Base-by-base conservation (phyloP, 2,329 filamentous ascomycete genomes). In the Alternaria solani region DNA sequence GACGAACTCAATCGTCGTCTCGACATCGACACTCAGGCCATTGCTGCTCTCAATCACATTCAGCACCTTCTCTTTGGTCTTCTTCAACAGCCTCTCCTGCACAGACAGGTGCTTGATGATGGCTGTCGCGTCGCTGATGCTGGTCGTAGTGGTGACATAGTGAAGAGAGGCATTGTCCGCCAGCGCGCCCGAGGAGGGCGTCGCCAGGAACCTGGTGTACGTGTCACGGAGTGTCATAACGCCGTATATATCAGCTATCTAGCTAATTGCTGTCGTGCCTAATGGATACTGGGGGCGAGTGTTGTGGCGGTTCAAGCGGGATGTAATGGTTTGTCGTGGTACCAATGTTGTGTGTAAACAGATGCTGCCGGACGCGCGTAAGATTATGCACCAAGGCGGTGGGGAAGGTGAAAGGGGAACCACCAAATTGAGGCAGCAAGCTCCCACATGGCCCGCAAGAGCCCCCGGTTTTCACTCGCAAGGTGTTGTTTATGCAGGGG, bases 91-190 rank as follows among this genome's bases (percentile, higher is more conserved):
- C 76, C 89, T 90, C 70, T 86, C 85, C 76, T 93, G 86, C 38
- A 85, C 85, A 71, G 83, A 84, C 64, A 97, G 81, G 80, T 98
- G 94, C 82, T 92, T 93, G 80, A 94, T 83, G 78, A 99, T 93
- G 47, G 92, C 87, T 52, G 88, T 85, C 47, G 90, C 80, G 68
- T 92, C 89, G 63, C 85, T 84, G 75, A 96, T 84, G 65, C 87
- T 87, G 34, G 89, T 93, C 12, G 93, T 90, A 7, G 94, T 97
- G 57, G 94, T 93, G 78, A 98, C 90, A 83, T 98, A 99, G 83
- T 94, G 89, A 69, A 85, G 75, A 12, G 80, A 76, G 48, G 82
- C 82, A 65, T 80, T 77, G 55, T 77, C 77, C 47, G 82, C 78
- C 46, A 85, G 79, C 41, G 76, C 78, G 48, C 74, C 76, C 49